These are phyloP conservation scores for Arthroderma sp. DNA, from an alignment of 2,329 filamentous ascomycete species.

Conservation along the genomic window DNA sequence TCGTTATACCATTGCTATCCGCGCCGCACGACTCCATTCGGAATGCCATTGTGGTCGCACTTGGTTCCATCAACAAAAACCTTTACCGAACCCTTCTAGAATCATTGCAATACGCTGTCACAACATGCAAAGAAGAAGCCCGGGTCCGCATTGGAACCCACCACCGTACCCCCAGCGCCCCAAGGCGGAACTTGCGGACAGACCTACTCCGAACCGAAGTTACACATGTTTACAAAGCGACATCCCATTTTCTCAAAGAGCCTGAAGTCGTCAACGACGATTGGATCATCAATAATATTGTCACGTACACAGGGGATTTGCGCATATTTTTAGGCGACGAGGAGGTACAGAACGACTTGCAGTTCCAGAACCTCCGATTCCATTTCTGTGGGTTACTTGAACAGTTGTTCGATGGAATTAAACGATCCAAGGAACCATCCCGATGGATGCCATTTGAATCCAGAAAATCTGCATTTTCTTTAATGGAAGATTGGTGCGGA, in stretches of 20 bases:
- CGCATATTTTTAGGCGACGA: constrained; percentile 90
- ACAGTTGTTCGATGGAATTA: constrained; percentile 82
- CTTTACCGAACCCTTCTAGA: constrained; percentile 85
- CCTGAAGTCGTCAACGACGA: constrained; percentile 71
- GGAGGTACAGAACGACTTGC: constrained; percentile 88
- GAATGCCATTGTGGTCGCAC: constrained; percentile 77
- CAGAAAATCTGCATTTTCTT: constrained; percentile 80
- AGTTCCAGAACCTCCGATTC: constrained; percentile 78
- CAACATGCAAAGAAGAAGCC: constrained; percentile 76
- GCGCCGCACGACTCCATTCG: constrained; percentile 68
- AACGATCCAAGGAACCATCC: constrained; percentile 67
- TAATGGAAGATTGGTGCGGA: constrained; percentile 99
- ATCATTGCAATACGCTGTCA: constrained; percentile 74
- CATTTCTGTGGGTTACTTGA: constrained; percentile 94
- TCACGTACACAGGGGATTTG: constrained; percentile 79
- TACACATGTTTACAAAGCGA: constrained; percentile 90
- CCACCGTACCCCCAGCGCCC: constrained; percentile 63
- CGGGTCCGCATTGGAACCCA: constrained; percentile 63
- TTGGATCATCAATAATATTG: constrained; percentile 79
- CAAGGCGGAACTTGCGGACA: constrained; percentile 67
- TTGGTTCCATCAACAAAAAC: constrained; percentile 90
- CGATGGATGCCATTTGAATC: constrained; percentile 97
- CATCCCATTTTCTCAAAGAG: constrained; percentile 73
- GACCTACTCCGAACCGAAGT: constrained; percentile 86
- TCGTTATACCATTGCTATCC: constrained; percentile 75